phyloP scores from a whole-genome alignment of 768 basidiomycete genomes.

The Lentinula edodes region DNA sequence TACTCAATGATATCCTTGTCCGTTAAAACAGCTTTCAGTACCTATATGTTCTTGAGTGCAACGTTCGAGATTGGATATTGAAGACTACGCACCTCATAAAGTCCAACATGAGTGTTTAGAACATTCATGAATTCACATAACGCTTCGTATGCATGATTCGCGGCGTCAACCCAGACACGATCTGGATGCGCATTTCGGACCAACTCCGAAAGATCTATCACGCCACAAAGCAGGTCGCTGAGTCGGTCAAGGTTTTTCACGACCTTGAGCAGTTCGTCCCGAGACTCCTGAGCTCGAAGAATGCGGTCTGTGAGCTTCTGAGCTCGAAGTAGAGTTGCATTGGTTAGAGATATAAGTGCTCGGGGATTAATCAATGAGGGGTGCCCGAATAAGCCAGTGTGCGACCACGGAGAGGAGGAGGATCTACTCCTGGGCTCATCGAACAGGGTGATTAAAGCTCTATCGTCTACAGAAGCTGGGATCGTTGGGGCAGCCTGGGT shows the following conservation, averaged over 20 bases:
- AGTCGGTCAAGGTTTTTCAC: conserved; percentile 96
- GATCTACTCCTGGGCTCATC: conserved; percentile 48
- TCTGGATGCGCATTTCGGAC: conserved; percentile 93
- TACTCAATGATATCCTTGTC: conserved; percentile 62
- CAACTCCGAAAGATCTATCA: conserved; percentile 94
- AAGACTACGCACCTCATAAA: conserved; percentile 69
- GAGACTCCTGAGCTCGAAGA: conserved; percentile 62
- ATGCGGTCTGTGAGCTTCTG: conserved; percentile 82
- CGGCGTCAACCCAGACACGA: conserved; percentile 71
- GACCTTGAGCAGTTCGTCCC: conserved; percentile 72
- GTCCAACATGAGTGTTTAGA: conserved; percentile 86
- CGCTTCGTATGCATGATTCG: conserved; percentile 84
- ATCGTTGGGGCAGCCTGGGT: conserved; percentile 40
- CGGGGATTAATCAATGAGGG: conserved; percentile 62
- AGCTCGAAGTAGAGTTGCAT: conserved; percentile 77
- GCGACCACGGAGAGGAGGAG: conserved; percentile 35
- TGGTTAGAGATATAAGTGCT: conserved; percentile 66
- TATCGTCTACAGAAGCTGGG: conserved; percentile 62
- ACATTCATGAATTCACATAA: conserved; percentile 98
- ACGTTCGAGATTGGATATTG: conserved; percentile 10
- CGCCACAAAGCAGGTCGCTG: conserved; percentile 92
- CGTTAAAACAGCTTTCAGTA: conserved; percentile 62
- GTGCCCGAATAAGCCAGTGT: conserved; percentile 85
- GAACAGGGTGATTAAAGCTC: conserved; percentile 62
- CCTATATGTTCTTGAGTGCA: conserved; percentile 32